Evolutionary conservation across 1,139 yeast genomes (phyloP).

Genomic region (Suhomyces maxii): DNA sequence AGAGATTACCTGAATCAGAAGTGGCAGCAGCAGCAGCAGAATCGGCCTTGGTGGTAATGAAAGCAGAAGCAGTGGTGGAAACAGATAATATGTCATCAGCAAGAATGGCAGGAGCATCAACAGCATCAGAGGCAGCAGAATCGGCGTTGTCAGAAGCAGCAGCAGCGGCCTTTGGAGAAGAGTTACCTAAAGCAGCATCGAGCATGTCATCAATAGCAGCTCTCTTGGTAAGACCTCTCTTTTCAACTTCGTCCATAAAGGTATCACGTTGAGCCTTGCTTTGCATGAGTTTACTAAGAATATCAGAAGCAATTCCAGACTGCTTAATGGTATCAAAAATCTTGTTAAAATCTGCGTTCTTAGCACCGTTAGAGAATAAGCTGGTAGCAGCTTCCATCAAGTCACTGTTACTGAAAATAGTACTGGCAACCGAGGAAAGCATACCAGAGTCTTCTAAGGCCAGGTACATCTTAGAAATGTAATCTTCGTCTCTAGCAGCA

Average conservation of each 20-base stretch:
- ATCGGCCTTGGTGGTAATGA: not conserved
- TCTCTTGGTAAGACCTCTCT: conserved; percentile 5
- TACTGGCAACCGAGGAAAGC: conserved; percentile 21
- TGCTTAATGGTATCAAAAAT: conserved; percentile 26
- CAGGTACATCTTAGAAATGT: conserved; percentile 21
- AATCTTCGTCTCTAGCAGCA: conserved; percentile 22
- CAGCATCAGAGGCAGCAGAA: not conserved
- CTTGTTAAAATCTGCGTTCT: conserved; percentile 22
- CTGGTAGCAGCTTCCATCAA: conserved; percentile 21
- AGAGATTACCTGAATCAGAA: not conserved
- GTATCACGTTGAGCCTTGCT: conserved; percentile 8
- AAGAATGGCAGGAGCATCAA: not conserved
- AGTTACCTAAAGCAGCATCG: conserved; percentile 9
- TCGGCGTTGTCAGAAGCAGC: conserved; percentile 6
- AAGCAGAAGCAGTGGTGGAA: not conserved
- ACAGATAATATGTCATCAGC: not conserved
- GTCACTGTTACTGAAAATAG: conserved; percentile 24
- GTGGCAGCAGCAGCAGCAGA: not conserved
- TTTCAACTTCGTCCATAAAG: conserved; percentile 2
- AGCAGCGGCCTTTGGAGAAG: conserved; percentile 7
- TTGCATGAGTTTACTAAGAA: conserved; percentile 14
- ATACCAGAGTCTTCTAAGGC: conserved; percentile 27
- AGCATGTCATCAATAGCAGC: conserved; percentile 10
- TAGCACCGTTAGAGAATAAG: conserved; percentile 17
- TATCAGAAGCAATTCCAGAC: conserved; percentile 22